Percentiles rank a stretch among this genome's conserved stretches.
These are phyloP conservation scores for Myrica gale DNA, from an alignment of 306 rosid species.

Conservation along the genomic window DNA sequence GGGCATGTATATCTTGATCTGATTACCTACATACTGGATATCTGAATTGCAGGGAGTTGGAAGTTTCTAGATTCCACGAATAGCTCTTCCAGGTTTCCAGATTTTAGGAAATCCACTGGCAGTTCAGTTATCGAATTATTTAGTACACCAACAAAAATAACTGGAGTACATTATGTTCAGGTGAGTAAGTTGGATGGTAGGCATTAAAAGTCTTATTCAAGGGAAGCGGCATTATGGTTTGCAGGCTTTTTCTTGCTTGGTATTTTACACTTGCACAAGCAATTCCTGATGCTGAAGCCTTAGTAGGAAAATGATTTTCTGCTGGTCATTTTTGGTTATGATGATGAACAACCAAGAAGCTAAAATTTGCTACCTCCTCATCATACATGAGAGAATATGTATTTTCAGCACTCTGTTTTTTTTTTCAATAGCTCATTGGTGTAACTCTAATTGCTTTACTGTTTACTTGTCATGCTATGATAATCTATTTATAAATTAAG, in stretches of 20 bases:
- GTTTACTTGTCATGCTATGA: slow-evolving; percentile 1
- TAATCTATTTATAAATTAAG: slow-evolving; percentile 5
- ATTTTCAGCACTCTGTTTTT: neutral
- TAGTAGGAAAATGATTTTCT: neutral
- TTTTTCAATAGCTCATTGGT: neutral
- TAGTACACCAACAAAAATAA: slow-evolving; percentile 88
- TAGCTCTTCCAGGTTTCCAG: slow-evolving; percentile 76
- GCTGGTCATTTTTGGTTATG: neutral
- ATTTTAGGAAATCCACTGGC: slow-evolving; percentile 74
- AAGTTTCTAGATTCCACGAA: slow-evolving; percentile 73
- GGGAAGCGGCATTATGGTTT: slow-evolving; percentile 20
- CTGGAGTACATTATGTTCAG: slow-evolving; percentile 97
- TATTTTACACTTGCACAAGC: neutral
- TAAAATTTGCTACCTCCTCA: neutral
- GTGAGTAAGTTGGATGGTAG: slow-evolving; percentile 45
- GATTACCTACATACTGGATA: slow-evolving; percentile 13
- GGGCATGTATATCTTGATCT: slow-evolving; percentile 16
- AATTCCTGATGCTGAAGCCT: slow-evolving; percentile 1
- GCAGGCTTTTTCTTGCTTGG: neutral
- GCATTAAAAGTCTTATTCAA: slow-evolving; percentile 17
- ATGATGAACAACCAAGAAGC: neutral
- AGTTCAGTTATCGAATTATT: slow-evolving; percentile 84
- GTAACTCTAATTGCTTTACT: neutral
- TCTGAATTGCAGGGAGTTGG: slow-evolving; percentile 80
- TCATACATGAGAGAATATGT: neutral